Conservation (phyloP, 148 eudicot species). For the Spergularia marina region DNA sequence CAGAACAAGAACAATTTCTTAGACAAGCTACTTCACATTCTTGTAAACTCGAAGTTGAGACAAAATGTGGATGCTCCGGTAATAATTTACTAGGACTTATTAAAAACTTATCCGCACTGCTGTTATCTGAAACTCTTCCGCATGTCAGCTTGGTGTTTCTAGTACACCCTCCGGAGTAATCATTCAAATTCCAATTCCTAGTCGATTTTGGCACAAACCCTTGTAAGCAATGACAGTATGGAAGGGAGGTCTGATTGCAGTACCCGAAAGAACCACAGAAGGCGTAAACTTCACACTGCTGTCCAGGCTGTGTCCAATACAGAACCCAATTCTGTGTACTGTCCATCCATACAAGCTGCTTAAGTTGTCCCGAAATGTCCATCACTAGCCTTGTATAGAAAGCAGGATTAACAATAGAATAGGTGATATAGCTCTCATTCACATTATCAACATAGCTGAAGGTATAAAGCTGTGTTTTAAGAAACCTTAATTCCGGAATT, state of each 20-base stretch:
- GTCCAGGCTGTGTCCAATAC: conserved; percentile 54
- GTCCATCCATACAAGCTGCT: conserved; percentile 40
- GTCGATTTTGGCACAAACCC: conserved; percentile 31
- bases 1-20: conserved; percentile 51
- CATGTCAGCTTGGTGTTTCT: conserved; percentile 36
- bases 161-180: conserved; percentile 54
- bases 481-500: conserved; percentile 45
- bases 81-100: conserved; percentile 21
- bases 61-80: conserved; percentile 31
- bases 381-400: conserved; percentile 44
- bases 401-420: conserved; percentile 35
- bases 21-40: conserved; percentile 47
- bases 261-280: conserved; percentile 50
- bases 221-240: conserved; percentile 46
- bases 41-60: conserved; percentile 24
- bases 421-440: conserved; percentile 55
- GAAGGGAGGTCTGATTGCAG: conserved; percentile 36
- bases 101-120: conserved; percentile 34
- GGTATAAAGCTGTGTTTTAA: conserved; percentile 30
- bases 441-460: conserved; percentile 42
- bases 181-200: conserved; percentile 38
- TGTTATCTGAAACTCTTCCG: conserved; percentile 15
- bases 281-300: conserved; percentile 54
- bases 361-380: conserved; percentile 53
- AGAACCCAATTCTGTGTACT: conserved; percentile 37